Conservation (phyloP, 306 rosid genomes). For the Trichosanthes truncata region DNA sequence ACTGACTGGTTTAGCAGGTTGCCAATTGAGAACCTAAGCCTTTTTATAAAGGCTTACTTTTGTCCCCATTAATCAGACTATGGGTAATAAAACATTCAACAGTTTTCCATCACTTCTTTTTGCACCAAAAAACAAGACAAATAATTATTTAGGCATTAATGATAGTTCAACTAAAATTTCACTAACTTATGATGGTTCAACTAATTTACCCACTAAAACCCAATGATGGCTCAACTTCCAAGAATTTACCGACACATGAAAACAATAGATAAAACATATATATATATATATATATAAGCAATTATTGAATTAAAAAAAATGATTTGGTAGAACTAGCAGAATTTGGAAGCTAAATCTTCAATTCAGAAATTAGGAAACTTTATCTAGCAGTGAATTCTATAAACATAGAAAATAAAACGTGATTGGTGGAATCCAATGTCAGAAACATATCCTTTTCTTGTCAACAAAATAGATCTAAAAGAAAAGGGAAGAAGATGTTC, state of each 20-base stretch:
- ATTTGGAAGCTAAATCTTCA: neutral
- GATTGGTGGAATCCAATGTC: neutral
- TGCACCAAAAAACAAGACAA: neutral
- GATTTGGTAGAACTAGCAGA: neutral
- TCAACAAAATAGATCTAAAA: neutral
- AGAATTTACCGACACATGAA: neutral
- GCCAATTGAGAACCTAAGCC: neutral
- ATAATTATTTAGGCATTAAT: neutral
- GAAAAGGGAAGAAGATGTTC: neutral
- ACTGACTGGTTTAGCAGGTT: neutral
- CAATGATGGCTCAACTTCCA: neutral
- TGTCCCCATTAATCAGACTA: neutral
- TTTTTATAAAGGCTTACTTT: neutral
- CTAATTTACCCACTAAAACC: constrained; percentile 1
- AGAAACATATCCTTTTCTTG: neutral
- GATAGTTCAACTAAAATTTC: neutral
- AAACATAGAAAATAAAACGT: neutral
- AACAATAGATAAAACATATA: too few relatives aligned
- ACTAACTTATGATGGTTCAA: neutral
- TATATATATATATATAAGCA: too few relatives aligned
- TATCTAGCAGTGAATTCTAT: neutral
- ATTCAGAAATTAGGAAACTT: neutral
- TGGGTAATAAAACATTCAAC: neutral
- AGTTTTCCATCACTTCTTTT: neutral
- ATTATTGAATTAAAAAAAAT: neutral